phyloP scores from a whole-genome alignment of 208 protist genomes.

The Leishmania lainsoni region DNA sequence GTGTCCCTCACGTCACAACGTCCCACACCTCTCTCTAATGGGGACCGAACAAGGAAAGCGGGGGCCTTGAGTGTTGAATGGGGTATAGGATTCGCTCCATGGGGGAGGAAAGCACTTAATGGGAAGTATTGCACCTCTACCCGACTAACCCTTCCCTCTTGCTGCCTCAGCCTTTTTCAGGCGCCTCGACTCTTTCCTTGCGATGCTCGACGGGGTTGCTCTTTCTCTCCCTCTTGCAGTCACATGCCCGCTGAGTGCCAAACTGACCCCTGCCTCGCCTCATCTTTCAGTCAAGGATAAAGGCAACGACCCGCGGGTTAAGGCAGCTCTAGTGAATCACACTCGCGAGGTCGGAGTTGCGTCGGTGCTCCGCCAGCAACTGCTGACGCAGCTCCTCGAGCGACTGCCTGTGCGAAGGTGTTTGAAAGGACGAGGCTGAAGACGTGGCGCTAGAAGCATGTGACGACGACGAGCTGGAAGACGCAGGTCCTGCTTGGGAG shows the following conservation, averaged over 20 bases:
- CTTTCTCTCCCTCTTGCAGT: not conserved
- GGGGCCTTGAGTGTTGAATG: not conserved
- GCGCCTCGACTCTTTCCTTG: not conserved
- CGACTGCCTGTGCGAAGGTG: not conserved
- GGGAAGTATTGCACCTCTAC: not conserved
- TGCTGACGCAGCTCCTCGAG: slow-evolving; percentile 19
- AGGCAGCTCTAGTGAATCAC: slow-evolving; percentile 2
- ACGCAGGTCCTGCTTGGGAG: not conserved
- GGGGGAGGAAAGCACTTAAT: not conserved
- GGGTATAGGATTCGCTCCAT: not conserved
- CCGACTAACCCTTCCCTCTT: not conserved
- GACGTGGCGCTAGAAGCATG: not conserved
- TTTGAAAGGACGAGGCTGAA: not conserved
- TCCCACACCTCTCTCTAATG: not conserved
- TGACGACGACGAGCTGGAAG: slow-evolving; percentile 8
- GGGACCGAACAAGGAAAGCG: not conserved
- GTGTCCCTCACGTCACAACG: not conserved
- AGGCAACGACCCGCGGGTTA: not conserved
- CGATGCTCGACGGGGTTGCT: not conserved
- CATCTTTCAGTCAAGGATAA: not conserved
- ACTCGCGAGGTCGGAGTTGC: slow-evolving; percentile 8
- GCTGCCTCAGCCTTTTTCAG: not conserved
- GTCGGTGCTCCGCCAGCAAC: slow-evolving; percentile 10
- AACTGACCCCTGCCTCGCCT: not conserved
- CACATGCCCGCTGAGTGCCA: not conserved